phyloP scores from a whole-genome alignment of 106 monocot genomes.

The Chionographis japonica region DNA sequence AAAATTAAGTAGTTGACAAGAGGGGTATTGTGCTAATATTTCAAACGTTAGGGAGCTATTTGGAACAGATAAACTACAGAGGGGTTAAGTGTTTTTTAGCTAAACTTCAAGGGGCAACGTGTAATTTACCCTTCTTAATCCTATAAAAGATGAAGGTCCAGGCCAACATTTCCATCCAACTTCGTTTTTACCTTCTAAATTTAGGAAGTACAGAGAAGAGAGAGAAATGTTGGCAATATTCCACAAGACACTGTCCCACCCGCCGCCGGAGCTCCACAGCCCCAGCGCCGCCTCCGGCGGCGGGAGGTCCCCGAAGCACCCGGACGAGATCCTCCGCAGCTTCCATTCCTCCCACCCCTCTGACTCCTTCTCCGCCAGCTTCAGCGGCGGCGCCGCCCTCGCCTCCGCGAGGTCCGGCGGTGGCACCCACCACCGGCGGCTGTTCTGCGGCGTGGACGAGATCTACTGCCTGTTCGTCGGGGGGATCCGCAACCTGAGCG shows the following conservation, averaged over 20 bases:
- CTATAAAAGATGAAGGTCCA: not conserved
- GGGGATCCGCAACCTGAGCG: conserved; percentile 66
- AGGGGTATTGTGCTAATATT: too few relatives aligned
- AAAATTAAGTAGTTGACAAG: too few relatives aligned
- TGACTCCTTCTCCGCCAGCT: conserved; percentile 49
- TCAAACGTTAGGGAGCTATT: too few relatives aligned
- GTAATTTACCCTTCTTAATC: too few relatives aligned
- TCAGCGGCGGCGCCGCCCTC: conserved; percentile 61
- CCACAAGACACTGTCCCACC: conserved; percentile 60
- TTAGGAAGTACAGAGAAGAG: not conserved
- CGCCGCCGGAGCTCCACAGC: conserved; percentile 84
- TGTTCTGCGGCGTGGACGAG: conserved; percentile 79
- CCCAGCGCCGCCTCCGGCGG: conserved; percentile 15
- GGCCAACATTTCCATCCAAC: not conserved
- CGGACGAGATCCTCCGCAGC: conserved; percentile 64
- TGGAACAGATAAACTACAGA: too few relatives aligned
- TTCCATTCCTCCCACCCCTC: conserved; percentile 47
- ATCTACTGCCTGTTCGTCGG: conserved; percentile 83
- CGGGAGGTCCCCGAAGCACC: conserved; percentile 28
- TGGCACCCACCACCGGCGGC: conserved; percentile 25
- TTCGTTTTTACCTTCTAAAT: not conserved
- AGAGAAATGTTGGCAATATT: conserved; percentile 73
- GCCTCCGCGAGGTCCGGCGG: conserved; percentile 30
- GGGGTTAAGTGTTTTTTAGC: too few relatives aligned
- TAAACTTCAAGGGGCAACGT: too few relatives aligned